Conservation (phyloP, 257 asterid species). For the Solanum ossicruentum region DNA sequence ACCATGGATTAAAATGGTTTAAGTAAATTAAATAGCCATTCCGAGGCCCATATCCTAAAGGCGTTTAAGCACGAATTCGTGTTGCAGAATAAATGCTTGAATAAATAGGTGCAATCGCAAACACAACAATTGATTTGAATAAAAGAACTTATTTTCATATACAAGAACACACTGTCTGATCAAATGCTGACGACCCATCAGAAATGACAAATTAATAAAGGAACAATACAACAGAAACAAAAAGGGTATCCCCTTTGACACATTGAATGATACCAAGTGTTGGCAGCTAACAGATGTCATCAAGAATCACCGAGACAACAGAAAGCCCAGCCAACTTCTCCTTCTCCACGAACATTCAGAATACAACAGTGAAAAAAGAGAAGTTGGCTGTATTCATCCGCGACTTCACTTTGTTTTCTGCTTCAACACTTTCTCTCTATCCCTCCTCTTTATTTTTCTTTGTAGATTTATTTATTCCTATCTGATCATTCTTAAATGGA, state of each 20-base stretch:
- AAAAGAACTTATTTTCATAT: neutral
- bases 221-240: neutral
- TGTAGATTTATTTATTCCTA: neutral
- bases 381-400: neutral
- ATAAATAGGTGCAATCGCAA: neutral
- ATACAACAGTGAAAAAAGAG: neutral
- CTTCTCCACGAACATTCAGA: neutral
- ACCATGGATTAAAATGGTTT: neutral
- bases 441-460: neutral
- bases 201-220: conserved; percentile 2
- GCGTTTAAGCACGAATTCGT: neutral
- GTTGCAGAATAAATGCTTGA: neutral
- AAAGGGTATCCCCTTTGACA: neutral
- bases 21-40: neutral
- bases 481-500: neutral
- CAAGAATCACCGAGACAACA: neutral
- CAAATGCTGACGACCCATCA: neutral
- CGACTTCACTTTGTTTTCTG: neutral
- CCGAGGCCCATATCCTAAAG: neutral
- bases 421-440: neutral
- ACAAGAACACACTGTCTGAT: neutral
- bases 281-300: neutral
- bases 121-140: neutral
- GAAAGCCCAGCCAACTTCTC: neutral
- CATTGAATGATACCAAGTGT: conserved; percentile 4